These are phyloP conservation scores for Plantago ovata DNA, from an alignment of 257 asterid species.

Conservation along the genomic window DNA sequence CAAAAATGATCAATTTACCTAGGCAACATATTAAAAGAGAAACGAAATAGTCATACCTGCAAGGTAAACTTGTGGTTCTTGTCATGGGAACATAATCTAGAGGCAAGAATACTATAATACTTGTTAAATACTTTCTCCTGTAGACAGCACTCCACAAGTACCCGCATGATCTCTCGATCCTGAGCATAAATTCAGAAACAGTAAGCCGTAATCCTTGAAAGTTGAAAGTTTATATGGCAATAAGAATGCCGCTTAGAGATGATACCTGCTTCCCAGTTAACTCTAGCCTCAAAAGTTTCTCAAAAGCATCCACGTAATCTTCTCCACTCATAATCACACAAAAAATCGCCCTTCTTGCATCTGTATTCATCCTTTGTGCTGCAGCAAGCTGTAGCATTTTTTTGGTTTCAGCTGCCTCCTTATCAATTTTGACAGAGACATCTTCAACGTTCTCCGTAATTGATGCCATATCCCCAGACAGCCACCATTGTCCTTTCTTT, in stretches of 20 bases:
- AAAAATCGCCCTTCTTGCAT: constrained; percentile 83
- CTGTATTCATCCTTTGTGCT: constrained; percentile 91
- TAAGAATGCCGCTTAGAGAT: constrained; percentile 8
- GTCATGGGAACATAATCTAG: constrained; percentile 82
- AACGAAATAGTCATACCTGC: constrained; percentile 53
- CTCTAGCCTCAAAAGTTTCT: constrained; percentile 80
- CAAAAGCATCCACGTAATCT: constrained; percentile 89
- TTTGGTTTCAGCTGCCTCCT: constrained; percentile 70
- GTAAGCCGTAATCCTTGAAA: constrained; percentile 6
- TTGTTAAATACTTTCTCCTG: constrained; percentile 90
- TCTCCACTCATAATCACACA: constrained; percentile 91
- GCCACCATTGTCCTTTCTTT: constrained; percentile 98
- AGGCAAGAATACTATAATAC: constrained; percentile 80
- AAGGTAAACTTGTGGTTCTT: constrained; percentile 89
- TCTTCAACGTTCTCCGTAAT: constrained; percentile 49
- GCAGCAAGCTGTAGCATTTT: constrained; percentile 87
- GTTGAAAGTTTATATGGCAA: constrained; percentile 3
- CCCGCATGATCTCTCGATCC: constrained; percentile 97
- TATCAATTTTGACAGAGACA: constrained; percentile 68
- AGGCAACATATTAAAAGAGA: not conserved
- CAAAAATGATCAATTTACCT: not conserved
- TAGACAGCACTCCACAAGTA: constrained; percentile 88
- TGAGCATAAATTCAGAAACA: constrained; percentile 23
- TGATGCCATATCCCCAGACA: constrained; percentile 58
- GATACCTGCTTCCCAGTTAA: constrained; percentile 84